Base-by-base conservation (phyloP, 805 yeast genomes). In the Wickerhamiella alocasiicola region DNA sequence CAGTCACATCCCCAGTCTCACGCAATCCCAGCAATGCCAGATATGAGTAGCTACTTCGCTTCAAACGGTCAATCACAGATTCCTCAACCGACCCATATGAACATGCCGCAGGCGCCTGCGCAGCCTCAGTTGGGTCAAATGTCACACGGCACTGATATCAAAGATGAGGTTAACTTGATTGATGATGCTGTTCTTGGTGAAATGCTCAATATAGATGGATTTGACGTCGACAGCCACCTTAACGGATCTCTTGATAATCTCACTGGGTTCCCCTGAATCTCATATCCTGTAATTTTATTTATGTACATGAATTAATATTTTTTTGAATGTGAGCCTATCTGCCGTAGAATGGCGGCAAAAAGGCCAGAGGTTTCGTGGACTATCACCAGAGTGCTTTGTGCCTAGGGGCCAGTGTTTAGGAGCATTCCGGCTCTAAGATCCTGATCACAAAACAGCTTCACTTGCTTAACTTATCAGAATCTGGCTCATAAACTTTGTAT, bases 201-300 rank as follows among this genome's bases (percentile, higher is more conserved):
- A 16, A 33, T 39, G 43, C 33, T 33, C 18, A 17, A 23, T 15
- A 33, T 32, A 24, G 29, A 24, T 23, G 27, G 33, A 17, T 25
- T 30, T 25, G 43, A 34, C 18, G 39, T 41, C 15, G 43, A 29
- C 27, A 27, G 26, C 26, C 35, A 35, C 21, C 20, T 32, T 25
- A 32, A 32, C 20, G 36, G 25, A 12, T 5, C 32, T 7, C 36
- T 39, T 5, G 37, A 39, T n/a, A 29, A 31, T 12, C 21, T 39
- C 12, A 25, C 31, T 21, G 25, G 37, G 13, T 39, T 39, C 12
- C 36, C 37, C 11, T 31, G 12, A 17, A 11, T 37, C 9, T 26
- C 5, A 15, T 17, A 30, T 28, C 37, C n/a, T 31, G 9, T n/a
- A 26, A 13, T 20, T 17, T 37, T n/a, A 17, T 11, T 28, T 17